Evolutionary conservation across 495 filamentous ascomycete genomes (phyloP), one percentile per base, ranked within the genome.

Genomic region (Aspergillus ostianus): DNA sequence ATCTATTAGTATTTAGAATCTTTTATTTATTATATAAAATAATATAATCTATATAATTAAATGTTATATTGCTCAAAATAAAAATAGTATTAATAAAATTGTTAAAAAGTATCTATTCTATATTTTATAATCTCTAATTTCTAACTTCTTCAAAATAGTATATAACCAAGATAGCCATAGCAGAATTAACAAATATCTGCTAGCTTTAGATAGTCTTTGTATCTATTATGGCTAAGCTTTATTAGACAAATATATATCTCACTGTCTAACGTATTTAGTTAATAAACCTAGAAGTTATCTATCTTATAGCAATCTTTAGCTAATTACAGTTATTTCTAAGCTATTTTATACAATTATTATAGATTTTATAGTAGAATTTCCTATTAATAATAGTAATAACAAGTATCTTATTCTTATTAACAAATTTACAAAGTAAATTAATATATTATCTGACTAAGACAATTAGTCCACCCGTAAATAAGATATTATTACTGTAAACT

Each of bases 181-280:
- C 18, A 32, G 51, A 36, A 36, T 53, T 30, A 53, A 53, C n/a
- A n/a, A 41, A 41, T 53, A 53, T 53, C 13, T 30, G 32, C 4
- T 3, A 18, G 32, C n/a, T 36, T 41, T 53, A n/a, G 32, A 41
- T n/a, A 20, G 18, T 53, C 4, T 53, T n/a, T 6, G 6, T 30
- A 30, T 53, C 5, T 53, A 53, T 53, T n/a, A 53, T 36, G 23
- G 19, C 45, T 47, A 12, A 4, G 19, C 15, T 17, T 20, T 47
- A 47, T 47, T 5, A n/a, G 15, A 47, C 17, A n/a, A 47, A 20
- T 47, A 47, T 47, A 47, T 47, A 5, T 5, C 4, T 5, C 15
- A 47, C 45, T 47, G 10, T 47, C 45, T 20, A 4, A 47, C 15
- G 4, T 47, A 47, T 47, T 20, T 47, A 5, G 15, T 5, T n/a